Evolutionary conservation across 441 rosid genomes (phyloP).

Genomic region (Mallotus japonicus): DNA sequence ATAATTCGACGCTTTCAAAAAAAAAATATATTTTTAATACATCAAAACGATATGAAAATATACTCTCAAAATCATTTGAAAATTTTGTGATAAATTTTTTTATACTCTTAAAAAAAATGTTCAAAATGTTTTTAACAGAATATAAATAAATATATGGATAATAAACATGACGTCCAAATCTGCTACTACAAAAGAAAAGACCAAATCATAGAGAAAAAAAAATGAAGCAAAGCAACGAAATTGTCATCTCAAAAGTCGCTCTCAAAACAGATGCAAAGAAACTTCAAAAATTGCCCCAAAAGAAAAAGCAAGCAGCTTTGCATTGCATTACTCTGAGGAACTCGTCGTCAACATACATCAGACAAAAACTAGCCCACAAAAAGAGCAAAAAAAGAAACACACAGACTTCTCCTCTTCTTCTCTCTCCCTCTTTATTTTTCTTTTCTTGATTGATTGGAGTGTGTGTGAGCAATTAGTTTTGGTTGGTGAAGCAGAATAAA

Average conservation of each 20-base stretch:
- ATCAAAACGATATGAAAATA: no score
- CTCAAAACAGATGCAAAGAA: slow-evolving; percentile 10
- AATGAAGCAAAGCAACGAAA: neutral
- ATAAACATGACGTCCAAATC: neutral
- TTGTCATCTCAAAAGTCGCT: slow-evolving; percentile 7
- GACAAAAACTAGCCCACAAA: slow-evolving; percentile 14
- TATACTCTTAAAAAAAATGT: no score
- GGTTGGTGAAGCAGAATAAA: slow-evolving; percentile 76
- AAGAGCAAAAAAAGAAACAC: neutral
- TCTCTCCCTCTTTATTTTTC: neutral
- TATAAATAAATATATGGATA: neutral
- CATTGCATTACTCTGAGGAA: neutral
- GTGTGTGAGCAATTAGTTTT: slow-evolving; percentile 29
- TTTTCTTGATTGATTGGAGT: no score
- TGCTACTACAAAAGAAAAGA: slow-evolving; percentile 2
- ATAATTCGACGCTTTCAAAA: no score
- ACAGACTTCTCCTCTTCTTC: neutral
- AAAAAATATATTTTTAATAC: no score
- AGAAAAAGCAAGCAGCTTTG: neutral
- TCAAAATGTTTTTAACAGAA: no score
- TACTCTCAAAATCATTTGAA: no score
- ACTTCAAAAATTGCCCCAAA: slow-evolving; percentile 2
- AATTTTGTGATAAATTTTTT: no score
- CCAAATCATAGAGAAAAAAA: neutral
- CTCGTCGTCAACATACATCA: slow-evolving; percentile 5